Percentiles rank a stretch among this genome's conserved stretches.
phyloP scores from a whole-genome alignment of 2,329 filamentous ascomycete species.

The Ambrosiella xylebori region DNA sequence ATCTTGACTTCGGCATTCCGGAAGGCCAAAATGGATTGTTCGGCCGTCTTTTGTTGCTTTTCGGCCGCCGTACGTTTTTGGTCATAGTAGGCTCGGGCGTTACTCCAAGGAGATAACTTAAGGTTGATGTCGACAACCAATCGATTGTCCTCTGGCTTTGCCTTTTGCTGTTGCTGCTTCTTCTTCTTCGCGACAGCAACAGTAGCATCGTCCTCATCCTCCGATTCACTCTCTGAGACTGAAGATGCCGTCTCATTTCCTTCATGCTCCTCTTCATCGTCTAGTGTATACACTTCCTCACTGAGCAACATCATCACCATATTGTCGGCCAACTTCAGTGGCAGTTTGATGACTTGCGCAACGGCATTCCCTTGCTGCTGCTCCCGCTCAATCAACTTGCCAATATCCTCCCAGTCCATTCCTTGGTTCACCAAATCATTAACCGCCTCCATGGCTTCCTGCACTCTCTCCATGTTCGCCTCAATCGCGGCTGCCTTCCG shows the following conservation, averaged over 20 bases:
- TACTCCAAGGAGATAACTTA: constrained; percentile 65
- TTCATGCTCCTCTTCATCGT: constrained; percentile 42
- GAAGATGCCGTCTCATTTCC: constrained; percentile 42
- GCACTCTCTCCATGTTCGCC: constrained; percentile 75
- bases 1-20: constrained; percentile 45
- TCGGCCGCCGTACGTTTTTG: constrained; percentile 68
- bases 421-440: constrained; percentile 83
- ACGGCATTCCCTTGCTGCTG: constrained; percentile 68
- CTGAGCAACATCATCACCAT: constrained; percentile 63
- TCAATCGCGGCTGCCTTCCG: constrained; percentile 82
- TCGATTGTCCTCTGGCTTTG: constrained; percentile 30
- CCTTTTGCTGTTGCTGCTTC: constrained; percentile 15
- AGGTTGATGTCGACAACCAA: constrained; percentile 76
- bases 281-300: constrained; percentile 49
- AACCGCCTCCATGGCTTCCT: constrained; percentile 82
- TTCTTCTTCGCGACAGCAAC: constrained; percentile 2
- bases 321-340: constrained; percentile 80
- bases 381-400: constrained; percentile 72
- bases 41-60: constrained; percentile 74
- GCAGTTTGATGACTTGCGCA: constrained; percentile 69
- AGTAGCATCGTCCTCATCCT: constrained; percentile 16
- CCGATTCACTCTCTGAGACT: constrained; percentile 34
- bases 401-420: constrained; percentile 96
- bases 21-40: constrained; percentile 65
- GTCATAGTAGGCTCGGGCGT: constrained; percentile 82